Percentiles rank a stretch among this genome's conserved stretches.
These are phyloP conservation scores for Fusarium armeniacum DNA, from an alignment of 2,329 filamentous ascomycete genomes.

Conservation along the genomic window DNA sequence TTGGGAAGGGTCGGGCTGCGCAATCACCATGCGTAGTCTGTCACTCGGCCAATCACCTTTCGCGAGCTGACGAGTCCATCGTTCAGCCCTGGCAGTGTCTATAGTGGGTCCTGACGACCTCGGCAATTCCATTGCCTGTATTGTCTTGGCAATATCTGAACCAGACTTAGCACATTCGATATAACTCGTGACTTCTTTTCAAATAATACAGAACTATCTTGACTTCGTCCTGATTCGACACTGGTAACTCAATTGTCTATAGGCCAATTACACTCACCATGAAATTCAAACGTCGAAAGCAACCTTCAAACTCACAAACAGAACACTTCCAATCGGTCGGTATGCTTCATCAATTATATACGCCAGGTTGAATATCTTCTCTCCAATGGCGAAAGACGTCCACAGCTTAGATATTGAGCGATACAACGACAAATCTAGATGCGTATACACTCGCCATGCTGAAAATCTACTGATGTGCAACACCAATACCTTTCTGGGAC, in stretches of 20 bases:
- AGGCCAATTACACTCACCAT: background rate
- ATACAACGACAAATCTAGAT: conserved; percentile 13
- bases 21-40: conserved; percentile 32
- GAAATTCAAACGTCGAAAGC: conserved; percentile 32
- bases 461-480: background rate
- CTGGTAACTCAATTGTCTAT: background rate
- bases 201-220: background rate
- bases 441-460: conserved; percentile 17
- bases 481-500: background rate
- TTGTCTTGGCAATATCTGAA: conserved; percentile 32
- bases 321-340: background rate
- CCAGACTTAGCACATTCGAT: conserved; percentile 8
- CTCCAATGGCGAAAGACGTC: background rate
- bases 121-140: conserved; percentile 38
- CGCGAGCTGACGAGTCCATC: conserved; percentile 55
- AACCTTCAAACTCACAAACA: background rate
- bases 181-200: conserved; percentile 1
- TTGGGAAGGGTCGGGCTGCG: conserved; percentile 34
- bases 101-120: conserved; percentile 31
- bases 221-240: background rate
- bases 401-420: background rate
- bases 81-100: conserved; percentile 34
- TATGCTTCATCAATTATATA: conserved; percentile 1
- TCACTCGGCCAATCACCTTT: conserved; percentile 49
- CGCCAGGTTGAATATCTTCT: conserved; percentile 14